phyloP scores from a whole-genome alignment of 2,329 filamentous ascomycete species.

The Cladosporium sp. region DNA sequence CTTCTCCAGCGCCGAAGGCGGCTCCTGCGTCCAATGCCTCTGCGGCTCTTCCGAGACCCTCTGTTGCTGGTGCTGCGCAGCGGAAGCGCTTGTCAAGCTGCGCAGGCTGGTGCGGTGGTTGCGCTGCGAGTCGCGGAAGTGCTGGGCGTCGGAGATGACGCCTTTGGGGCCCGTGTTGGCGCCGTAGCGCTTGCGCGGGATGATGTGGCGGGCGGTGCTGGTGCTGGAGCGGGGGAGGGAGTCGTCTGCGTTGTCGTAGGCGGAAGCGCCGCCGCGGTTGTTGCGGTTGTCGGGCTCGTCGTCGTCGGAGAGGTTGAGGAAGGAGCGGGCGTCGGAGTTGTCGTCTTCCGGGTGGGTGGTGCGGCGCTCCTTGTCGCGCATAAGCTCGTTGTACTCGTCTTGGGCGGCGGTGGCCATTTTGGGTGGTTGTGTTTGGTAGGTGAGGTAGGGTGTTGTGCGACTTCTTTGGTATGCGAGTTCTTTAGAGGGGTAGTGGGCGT shows the following conservation, averaged over 20 bases:
- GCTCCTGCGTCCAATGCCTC: slow-evolving; percentile 7
- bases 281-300: slow-evolving; percentile 22
- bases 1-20: slow-evolving; percentile 16
- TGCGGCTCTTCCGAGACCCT: neutral
- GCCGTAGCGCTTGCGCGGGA: slow-evolving; percentile 61
- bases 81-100: slow-evolving; percentile 10
- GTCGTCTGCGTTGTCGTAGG: slow-evolving; percentile 49
- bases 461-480: neutral
- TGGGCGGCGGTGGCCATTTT: slow-evolving; percentile 34
- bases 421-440: neutral
- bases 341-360: slow-evolving; percentile 47
- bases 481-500: neutral
- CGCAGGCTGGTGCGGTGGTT: slow-evolving; percentile 26
- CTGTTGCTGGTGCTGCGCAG: neutral
- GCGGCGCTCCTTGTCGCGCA: slow-evolving; percentile 43
- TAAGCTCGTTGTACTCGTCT: slow-evolving; percentile 50
- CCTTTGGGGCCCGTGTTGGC: slow-evolving; percentile 79
- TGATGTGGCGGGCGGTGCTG: slow-evolving; percentile 38
- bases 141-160: slow-evolving; percentile 78
- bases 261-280: slow-evolving; percentile 52
- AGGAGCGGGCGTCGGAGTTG: slow-evolving; percentile 37
- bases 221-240: slow-evolving; percentile 34
- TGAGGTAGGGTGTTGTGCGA: neutral
- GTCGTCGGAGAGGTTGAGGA: slow-evolving; percentile 43
- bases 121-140: slow-evolving; percentile 51